Base-by-base conservation (phyloP, 345 rosid genomes). In the Viola odorata region DNA sequence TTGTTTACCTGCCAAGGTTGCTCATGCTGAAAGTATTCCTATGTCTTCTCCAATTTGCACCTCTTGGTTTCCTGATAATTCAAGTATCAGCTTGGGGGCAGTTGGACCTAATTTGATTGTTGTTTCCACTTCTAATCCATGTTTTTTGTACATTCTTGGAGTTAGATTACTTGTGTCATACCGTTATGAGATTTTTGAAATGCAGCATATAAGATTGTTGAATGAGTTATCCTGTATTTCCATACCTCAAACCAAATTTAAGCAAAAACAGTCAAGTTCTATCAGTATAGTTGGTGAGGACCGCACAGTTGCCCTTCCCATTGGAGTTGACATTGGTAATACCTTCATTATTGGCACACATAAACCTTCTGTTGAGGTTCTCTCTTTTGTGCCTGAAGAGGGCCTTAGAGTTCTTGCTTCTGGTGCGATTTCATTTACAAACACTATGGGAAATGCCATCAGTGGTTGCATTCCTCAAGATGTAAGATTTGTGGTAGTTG, bases 401-500 rank as follows among this genome's bases (percentile, higher is more conserved):
- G 96, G 99, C 58, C 69, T 94, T 53, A 81, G 71, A 68, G 77
- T 90, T 77, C 80, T 90, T 80, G 99, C 96, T 60, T 77, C 82
- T 55, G 97, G 92, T 47, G 59, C 78, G 60, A 86, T 90, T 67
- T 77, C 83, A 1, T 74, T 94, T 71, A 85, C 80, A 54, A 85
- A 76, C 66, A 63, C 85, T 42, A 69, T 74, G 81, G 99, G 88
- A 77, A 82, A 89, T 72, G 78, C 85, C 52, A 69, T 86, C 37
- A 84, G 84, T 70, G 96, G 91, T 55, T 90, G 96, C 68, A 78
- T 90, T 69, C 97, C 99, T 55, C 99, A 94, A 74, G 99, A 94
- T 66, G 97, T 88, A 53, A 94, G 97, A 76, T 91, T 94, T 76
- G 97, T 90, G 49, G 67, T 85, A 10, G 96, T 79, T 69, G 96